Percentiles rank a stretch among this genome's conserved stretches.
phyloP scores from a whole-genome alignment of 1,139 yeast genomes.

The Debaryomyces fabryi region DNA sequence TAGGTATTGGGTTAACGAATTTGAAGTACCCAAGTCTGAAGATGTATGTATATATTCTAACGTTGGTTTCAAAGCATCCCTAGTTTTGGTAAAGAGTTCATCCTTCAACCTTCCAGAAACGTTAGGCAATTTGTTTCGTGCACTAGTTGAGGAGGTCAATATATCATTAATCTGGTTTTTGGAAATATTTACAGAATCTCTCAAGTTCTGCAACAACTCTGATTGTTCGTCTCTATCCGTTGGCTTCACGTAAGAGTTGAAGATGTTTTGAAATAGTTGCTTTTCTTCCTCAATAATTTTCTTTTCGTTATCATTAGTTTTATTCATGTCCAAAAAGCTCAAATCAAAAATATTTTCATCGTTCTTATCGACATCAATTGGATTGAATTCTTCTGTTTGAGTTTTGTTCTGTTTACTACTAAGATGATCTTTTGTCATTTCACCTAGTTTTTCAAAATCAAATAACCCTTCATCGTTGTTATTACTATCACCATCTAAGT shows the following conservation, averaged over 20 bases:
- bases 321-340: conserved; percentile 15
- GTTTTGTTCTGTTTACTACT: not conserved
- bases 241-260: conserved; percentile 23
- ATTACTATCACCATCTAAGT: not conserved
- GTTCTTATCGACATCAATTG: conserved; percentile 18
- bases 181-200: conserved; percentile 8
- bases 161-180: conserved; percentile 9
- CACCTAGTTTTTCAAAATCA: conserved; percentile 3
- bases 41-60: conserved; percentile 21
- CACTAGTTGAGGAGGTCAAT: conserved; percentile 1
- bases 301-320: conserved; percentile 4
- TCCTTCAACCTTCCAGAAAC: conserved; percentile 14
- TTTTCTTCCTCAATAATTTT: conserved; percentile 25
- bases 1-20: conserved; percentile 21
- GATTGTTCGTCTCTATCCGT: conserved; percentile 6
- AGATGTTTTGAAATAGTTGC: conserved; percentile 27
- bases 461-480: not conserved
- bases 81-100: conserved; percentile 22
- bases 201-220: conserved; percentile 6
- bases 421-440: conserved; percentile 3
- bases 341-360: conserved; percentile 21
- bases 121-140: conserved; percentile 8
- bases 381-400: conserved; percentile 9
- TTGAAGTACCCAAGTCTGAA: conserved; percentile 12
- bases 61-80: conserved; percentile 29